These are phyloP conservation scores for Acacia crassicarpa DNA, from an alignment of 306 rosid species.

Conservation along the genomic window DNA sequence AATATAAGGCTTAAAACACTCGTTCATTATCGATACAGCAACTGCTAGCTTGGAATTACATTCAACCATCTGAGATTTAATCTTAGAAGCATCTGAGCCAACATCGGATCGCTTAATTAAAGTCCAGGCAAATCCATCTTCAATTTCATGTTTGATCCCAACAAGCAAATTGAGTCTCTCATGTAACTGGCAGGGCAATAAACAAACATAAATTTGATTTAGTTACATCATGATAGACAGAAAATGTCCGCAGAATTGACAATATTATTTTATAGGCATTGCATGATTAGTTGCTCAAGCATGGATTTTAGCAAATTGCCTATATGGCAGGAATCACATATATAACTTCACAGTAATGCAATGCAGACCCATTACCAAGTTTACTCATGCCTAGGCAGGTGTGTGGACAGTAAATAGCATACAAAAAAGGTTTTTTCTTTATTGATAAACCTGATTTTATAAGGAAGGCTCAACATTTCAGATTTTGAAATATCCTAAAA, in stretches of 20 bases:
- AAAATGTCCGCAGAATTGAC: constrained; percentile 18
- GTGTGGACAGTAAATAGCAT: too few species aligned
- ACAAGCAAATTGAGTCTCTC: constrained; percentile 66
- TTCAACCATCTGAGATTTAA: constrained; percentile 38
- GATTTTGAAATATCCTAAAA: constrained; percentile 2
- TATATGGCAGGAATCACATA: not conserved
- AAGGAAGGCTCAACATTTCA: not conserved
- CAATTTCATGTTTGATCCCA: constrained; percentile 79
- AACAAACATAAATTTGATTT: constrained; percentile 24
- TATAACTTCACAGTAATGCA: not conserved
- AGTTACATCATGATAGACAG: constrained; percentile 12
- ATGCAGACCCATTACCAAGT: too few species aligned
- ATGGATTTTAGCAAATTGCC: not conserved
- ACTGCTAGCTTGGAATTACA: constrained; percentile 68
- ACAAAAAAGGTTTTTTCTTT: not conserved
- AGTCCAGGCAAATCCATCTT: constrained; percentile 86
- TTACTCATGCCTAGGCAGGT: too few species aligned
- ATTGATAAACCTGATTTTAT: not conserved
- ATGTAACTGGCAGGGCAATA: constrained; percentile 60
- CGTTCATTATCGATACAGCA: constrained; percentile 63
- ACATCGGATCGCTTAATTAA: constrained; percentile 53
- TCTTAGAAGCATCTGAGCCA: constrained; percentile 34
- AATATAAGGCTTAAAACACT: constrained; percentile 59
- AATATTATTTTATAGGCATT: constrained; percentile 16
- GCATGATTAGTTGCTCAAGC: not conserved